Conservation (phyloP, 208 protist species). For the Leishmania amazonensis region DNA sequence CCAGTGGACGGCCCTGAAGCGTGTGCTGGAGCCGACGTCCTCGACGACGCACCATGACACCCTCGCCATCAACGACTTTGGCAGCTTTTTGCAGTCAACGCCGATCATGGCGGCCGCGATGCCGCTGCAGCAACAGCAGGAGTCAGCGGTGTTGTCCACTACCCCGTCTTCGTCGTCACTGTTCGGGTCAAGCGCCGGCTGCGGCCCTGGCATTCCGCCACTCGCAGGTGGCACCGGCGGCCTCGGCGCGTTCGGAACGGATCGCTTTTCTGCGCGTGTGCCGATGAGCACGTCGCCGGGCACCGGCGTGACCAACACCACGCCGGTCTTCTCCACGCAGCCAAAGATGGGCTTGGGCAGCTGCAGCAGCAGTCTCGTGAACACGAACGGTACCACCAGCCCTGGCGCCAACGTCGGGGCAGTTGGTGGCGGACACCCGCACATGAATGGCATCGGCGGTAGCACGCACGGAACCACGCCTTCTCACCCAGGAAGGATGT, state of each 20-base stretch:
- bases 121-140: slow-evolving; percentile 13
- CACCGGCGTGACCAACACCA: slow-evolving; percentile 10
- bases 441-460: slow-evolving; percentile 12
- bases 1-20: slow-evolving; percentile 46
- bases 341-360: slow-evolving; percentile 22
- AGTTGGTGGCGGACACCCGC: slow-evolving; percentile 7
- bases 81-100: slow-evolving; percentile 46
- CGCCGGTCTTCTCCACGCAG: slow-evolving; percentile 48
- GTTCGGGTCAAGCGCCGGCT: slow-evolving; percentile 9
- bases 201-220: slow-evolving; percentile 7
- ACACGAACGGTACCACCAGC: slow-evolving; percentile 10
- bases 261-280: slow-evolving; percentile 23
- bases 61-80: slow-evolving; percentile 73
- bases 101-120: neutral
- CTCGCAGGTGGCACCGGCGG: slow-evolving; percentile 4
- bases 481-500: slow-evolving; percentile 23
- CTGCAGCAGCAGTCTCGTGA: slow-evolving; percentile 8
- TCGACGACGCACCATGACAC: slow-evolving; percentile 61
- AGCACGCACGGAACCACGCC: slow-evolving; percentile 2
- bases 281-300: slow-evolving; percentile 9
- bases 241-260: slow-evolving; percentile 18
- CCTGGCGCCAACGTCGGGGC: neutral
- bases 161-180: neutral
- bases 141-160: neutral
- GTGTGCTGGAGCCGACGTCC: slow-evolving; percentile 39